These are phyloP conservation scores for Hemisphaericaspora nanyangensis DNA, from an alignment of 805 yeast genomes.

Conservation along the genomic window DNA sequence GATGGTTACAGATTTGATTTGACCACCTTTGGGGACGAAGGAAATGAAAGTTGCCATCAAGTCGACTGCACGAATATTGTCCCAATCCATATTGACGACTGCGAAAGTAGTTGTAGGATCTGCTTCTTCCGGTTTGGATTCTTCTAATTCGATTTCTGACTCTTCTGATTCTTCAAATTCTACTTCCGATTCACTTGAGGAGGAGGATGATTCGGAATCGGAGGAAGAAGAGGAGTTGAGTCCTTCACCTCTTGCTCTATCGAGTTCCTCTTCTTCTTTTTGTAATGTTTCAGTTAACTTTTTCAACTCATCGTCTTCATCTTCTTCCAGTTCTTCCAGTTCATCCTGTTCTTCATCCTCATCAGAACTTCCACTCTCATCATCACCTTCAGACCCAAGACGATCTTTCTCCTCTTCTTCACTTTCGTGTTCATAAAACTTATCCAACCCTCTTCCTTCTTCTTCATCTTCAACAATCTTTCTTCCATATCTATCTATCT, in stretches of 20 bases:
- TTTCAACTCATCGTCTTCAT: slow-evolving; percentile 23
- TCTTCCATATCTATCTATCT: slow-evolving; percentile 87
- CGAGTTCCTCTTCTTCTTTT: slow-evolving; percentile 24
- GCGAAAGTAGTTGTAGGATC: slow-evolving; percentile 83
- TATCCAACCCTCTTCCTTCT: slow-evolving; percentile 51
- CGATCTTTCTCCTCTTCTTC: slow-evolving; percentile 18
- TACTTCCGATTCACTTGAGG: slow-evolving; percentile 33
- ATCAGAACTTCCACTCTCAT: slow-evolving; percentile 17
- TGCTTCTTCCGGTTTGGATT: slow-evolving; percentile 70
- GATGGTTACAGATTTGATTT: slow-evolving; percentile 62
- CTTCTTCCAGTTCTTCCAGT: slow-evolving; percentile 15
- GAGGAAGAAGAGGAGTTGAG: slow-evolving; percentile 37
- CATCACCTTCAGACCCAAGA: slow-evolving; percentile 9
- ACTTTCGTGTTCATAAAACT: slow-evolving; percentile 53
- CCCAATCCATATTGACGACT: slow-evolving; percentile 97
- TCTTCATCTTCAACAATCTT: slow-evolving; percentile 45
- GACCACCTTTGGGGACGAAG: slow-evolving; percentile 76
- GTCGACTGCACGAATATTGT: slow-evolving; percentile 82
- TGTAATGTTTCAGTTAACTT: slow-evolving; percentile 4
- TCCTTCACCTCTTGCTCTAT: slow-evolving; percentile 68
- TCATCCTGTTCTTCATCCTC: slow-evolving; percentile 10
- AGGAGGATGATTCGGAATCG: slow-evolving; percentile 46
- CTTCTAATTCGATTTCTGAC: slow-evolving; percentile 54
- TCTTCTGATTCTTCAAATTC: slow-evolving; percentile 44
- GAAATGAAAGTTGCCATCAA: slow-evolving; percentile 84